phyloP scores from a whole-genome alignment of 1,284 basidiomycete species.

The Coriolopsis trogii region DNA sequence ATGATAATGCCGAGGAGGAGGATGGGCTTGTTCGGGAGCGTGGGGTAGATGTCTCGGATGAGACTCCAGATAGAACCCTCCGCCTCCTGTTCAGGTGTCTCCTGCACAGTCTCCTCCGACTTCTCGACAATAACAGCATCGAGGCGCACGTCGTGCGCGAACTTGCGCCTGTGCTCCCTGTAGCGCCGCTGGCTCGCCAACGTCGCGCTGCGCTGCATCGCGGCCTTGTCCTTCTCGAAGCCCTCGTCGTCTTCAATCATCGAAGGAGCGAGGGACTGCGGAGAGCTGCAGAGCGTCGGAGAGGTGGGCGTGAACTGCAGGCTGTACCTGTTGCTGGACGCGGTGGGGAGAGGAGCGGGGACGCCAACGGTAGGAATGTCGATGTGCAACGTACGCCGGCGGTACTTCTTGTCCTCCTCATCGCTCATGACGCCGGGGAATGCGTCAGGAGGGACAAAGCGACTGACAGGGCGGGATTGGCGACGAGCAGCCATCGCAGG shows the following conservation, averaged over 20 bases:
- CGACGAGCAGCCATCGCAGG: constrained; percentile 25
- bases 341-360: constrained; percentile 31
- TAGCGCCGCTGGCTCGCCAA: constrained; percentile 21
- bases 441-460: constrained; percentile 40
- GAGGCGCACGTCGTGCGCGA: constrained; percentile 43
- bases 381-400: constrained; percentile 36
- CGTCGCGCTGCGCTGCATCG: constrained; percentile 27
- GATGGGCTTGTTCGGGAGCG: constrained; percentile 75
- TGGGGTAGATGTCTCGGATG: constrained; percentile 66
- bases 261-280: constrained; percentile 30
- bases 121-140: constrained; percentile 40
- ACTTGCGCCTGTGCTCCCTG: constrained; percentile 38
- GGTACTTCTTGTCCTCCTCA: constrained; percentile 20
- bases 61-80: constrained; percentile 48
- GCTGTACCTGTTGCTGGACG: constrained; percentile 47
- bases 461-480: constrained; percentile 36
- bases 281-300: constrained; percentile 29
- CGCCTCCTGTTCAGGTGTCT: constrained; percentile 23
- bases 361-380: constrained; percentile 31
- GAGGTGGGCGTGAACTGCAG: constrained; percentile 66
- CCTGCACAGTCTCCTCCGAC: constrained; percentile 16
- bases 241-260: constrained; percentile 40
- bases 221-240: constrained; percentile 36
- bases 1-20: constrained; percentile 70
- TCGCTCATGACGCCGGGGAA: constrained; percentile 31